Percentiles rank a stretch among this genome's conserved stretches.
Evolutionary conservation across 163 green algal genomes (phyloP).

Genomic region (Chloromonas sp.): DNA sequence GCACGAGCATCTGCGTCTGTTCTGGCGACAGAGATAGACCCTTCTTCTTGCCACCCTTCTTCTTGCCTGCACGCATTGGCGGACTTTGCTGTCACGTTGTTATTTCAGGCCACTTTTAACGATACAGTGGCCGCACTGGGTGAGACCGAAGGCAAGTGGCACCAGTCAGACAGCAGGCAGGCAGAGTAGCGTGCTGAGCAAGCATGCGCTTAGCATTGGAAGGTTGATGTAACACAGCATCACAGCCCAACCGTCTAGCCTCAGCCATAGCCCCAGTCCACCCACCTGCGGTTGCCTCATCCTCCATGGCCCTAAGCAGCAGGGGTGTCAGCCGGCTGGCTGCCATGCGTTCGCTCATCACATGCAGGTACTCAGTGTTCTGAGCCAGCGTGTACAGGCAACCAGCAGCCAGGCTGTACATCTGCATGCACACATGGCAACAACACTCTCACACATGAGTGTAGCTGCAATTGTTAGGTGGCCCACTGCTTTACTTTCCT

Average conservation of each 20-base stretch:
- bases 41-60: conserved; percentile 31
- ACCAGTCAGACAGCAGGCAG: too few species aligned
- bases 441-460: not conserved
- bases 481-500: not conserved
- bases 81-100: not conserved
- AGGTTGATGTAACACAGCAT: too few species aligned
- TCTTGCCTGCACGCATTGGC: conserved; percentile 7
- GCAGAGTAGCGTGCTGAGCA: too few species aligned
- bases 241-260: too few species aligned
- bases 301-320: conserved; percentile 12
- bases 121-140: too few species aligned
- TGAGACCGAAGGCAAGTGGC: too few species aligned
- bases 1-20: conserved; percentile 10
- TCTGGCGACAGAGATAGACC: conserved; percentile 25
- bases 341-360: conserved; percentile 11
- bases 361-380: conserved; percentile 12
- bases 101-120: not conserved
- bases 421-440: not conserved
- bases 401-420: conserved; percentile 7
- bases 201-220: too few species aligned
- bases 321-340: conserved; percentile 15
- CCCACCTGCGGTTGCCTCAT: conserved; percentile 4
- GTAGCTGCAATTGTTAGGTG: not conserved
- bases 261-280: not conserved
- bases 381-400: conserved; percentile 29